Evolutionary conservation across 805 yeast genomes (phyloP), one percentile per base, ranked within the genome.

Genomic region (Cyberlindnera euphorbiae): DNA sequence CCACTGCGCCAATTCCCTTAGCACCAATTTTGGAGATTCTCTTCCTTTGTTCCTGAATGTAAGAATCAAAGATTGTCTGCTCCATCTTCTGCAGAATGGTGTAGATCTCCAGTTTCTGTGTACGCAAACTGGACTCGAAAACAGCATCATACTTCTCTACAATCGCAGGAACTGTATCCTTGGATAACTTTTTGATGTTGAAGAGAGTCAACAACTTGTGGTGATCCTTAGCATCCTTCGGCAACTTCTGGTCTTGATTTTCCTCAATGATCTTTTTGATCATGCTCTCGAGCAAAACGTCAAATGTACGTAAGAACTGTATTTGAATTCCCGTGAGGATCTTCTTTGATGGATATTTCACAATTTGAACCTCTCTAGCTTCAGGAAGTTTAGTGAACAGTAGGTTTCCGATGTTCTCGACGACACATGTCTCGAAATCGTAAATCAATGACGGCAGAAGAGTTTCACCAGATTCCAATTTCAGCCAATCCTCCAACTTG

Each of bases 201-300:
- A 78, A 69, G 28, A 79, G 53, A 0, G 82, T 69, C 26, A 73
- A 50, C 25, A 77, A 58, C 11, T 76, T 62, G 40, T 72, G 73
- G 6, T 67, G 53, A 33, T 72, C 64, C 46, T 64, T 63, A 24
- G 60, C 53, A 16, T 56, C 55, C 25, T 32, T 43, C 4, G 45
- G 17, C 5, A 49, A 17, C 2, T 29, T 14, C 0, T 26, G 13
- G 11, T 45, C 41, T 24, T 62, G 63, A 30, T 58, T 62, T 36
- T 66, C 69, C 39, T 59, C 61, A 6, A 67, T 64, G 4, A 69
- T 65, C 38, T 61, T 62, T 28, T 62, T 55, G 26, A 66, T 54
- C 9, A 66, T 61, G 21, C 67, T 64, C 41, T 69, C 69, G 23
- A 73, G 42, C 12, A 71, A 63, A 3, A 66, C 57, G 38, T 73